Evolutionary conservation across 2,329 filamentous ascomycete genomes (phyloP), one percentile per base, ranked within the genome.

Genomic region (Bipolaris zeicola): DNA sequence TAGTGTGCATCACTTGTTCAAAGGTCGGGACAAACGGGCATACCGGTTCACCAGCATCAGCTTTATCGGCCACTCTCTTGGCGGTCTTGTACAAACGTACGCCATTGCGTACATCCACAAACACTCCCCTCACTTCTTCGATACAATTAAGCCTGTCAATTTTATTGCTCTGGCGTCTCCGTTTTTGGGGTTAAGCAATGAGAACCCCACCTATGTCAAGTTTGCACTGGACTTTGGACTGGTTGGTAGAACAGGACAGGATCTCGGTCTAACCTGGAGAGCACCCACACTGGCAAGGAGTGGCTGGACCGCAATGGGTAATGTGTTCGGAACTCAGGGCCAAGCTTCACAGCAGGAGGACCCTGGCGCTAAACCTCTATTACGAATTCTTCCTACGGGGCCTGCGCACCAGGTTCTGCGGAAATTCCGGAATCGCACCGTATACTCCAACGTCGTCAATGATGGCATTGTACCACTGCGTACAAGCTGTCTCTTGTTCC

Each of bases 381-480:
- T 98, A 18, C 85, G 94, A 18, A 96, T 98, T 61, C 78, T 98
- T 22, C 94, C 95, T 0, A 96, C 91, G 6, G 94, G 94, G 0
- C 93, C 94, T 14, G 95, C 94, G 6, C 93, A 97, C 74, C 85
- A 87, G 52, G 94, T 93, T 1, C 78, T 98, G 38, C 88, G 89
- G 71, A 92, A 91, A 77, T 98, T 98, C 75, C 83, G 91, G 20
- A 96, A 96, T 73, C 84, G 94, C 14, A 98, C 95, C 0, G 83
- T 97, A 1, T 98, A 98, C 74, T 96, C 93, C 1, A 98, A 98
- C 69, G 93, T 98, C 11, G 94, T 98, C 65, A 98, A 98, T 70
- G 94, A 98, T 76, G 94, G 93, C 3, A 97, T 99, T 65, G 95
- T 99, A 4, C 95, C 95, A 2, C 79, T 99, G 33, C 87, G 95